Base-by-base conservation (phyloP, 2,329 filamentous ascomycete species). In the Cytospora piceicola region DNA sequence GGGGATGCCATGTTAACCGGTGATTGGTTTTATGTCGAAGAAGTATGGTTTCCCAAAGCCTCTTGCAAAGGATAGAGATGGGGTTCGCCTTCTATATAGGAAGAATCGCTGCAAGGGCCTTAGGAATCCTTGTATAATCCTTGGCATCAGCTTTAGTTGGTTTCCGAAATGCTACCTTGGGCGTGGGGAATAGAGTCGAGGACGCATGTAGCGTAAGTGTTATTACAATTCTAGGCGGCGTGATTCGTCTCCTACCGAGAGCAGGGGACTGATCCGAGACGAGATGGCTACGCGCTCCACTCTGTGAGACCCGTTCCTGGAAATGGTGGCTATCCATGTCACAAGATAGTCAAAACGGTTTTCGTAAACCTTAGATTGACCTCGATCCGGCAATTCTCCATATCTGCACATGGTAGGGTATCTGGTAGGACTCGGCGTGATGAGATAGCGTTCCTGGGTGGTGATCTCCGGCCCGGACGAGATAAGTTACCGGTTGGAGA, bases 401-500 rank as follows among this genome's bases (percentile, higher is more conserved):
- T 51, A 34, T 36, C 39, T 34, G 36, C 53, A 22, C 12, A n/a
- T 49, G 22, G 11, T 49, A 24, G 7, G n/a, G 46, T 49, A 49
- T 49, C 34, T 52, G 20, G 27, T 15, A 36, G 39, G 61, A 8
- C 22, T 46, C 53, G 52, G 9, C 22, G 52, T 52, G 52, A 49
- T 22, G 24, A 52, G 39, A 57, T 57, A 63, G 39, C 61, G 36
- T 22, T 29, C 39, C n/a, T 34, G 36, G 34, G 27, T 46, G 39
- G 53, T 51, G 39, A 63, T 63, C 39, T 57, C 61, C 53, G 61
- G 55, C 30, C 61, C 61, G 61, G 53, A 51, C 49, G 29, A 63
- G 61, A 63, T 63, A 57, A 42, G 39, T 42, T n/a, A 42, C 39
- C 39, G 39, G 39, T 42, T 9, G 6, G 6, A 42, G 2, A 3